phyloP scores from a whole-genome alignment of 192 early-diverging fungal species.

The Entomortierella lignicola region DNA sequence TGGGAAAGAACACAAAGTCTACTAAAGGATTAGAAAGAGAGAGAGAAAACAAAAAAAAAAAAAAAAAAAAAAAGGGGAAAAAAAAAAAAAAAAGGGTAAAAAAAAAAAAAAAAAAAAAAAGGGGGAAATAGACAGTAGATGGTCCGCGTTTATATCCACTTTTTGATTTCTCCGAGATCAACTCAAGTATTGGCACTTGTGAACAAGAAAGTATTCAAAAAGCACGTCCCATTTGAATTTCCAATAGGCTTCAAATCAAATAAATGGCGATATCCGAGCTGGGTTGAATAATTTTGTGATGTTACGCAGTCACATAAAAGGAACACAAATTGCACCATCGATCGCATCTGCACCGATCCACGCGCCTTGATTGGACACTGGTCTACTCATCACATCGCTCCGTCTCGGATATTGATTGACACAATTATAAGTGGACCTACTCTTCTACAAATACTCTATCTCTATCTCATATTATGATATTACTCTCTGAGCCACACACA shows the following conservation, averaged over 20 bases:
- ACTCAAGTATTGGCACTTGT: too few relatives aligned
- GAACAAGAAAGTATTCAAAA: not conserved
- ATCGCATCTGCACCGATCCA: constrained; percentile 30
- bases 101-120: not conserved
- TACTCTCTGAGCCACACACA: not conserved
- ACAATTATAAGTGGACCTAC: not conserved
- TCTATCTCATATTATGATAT: not conserved
- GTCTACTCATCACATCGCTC: not conserved
- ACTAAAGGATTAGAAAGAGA: not conserved
- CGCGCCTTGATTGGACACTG: constrained; percentile 25
- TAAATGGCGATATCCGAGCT: not conserved
- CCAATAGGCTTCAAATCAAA: not conserved
- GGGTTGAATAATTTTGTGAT: not conserved
- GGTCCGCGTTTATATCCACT: constrained; percentile 2
- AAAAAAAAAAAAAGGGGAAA: constrained; percentile 6
- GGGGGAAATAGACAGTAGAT: not conserved
- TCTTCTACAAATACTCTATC: not conserved
- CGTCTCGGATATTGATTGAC: constrained; percentile 1
- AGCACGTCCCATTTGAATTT: not conserved
- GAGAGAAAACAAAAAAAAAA: not conserved
- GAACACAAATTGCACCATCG: constrained; percentile 34
- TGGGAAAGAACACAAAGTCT: constrained; percentile 16
- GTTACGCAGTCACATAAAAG: constrained; percentile 5
- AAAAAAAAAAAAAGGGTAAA: not conserved
- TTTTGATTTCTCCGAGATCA: constrained; percentile 28